phyloP scores from a whole-genome alignment of 2,329 filamentous ascomycete species.

The Aspergillus sp. region DNA sequence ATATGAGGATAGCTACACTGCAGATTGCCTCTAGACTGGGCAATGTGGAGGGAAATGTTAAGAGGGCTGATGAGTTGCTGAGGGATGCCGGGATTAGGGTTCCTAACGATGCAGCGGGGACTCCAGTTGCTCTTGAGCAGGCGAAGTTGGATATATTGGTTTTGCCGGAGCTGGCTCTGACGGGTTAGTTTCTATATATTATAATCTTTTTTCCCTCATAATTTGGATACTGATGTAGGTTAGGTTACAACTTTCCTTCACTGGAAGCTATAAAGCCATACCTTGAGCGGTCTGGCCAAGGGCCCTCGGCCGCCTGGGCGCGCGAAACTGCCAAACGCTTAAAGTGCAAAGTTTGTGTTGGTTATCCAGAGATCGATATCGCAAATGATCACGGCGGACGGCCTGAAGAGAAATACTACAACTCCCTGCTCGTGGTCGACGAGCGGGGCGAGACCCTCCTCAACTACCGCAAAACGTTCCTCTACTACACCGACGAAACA shows the following conservation, averaged over 20 bases:
- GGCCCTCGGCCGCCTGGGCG: slow-evolving; percentile 60
- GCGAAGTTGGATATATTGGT: slow-evolving; percentile 56
- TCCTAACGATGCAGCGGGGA: slow-evolving; percentile 5
- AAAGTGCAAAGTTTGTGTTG: slow-evolving; percentile 62
- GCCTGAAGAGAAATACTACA: slow-evolving; percentile 49
- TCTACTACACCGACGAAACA: slow-evolving; percentile 67
- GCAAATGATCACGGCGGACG: background rate
- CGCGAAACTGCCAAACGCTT: slow-evolving; percentile 54
- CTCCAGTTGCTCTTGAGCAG: slow-evolving; percentile 15
- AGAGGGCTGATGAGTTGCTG: slow-evolving; percentile 44
- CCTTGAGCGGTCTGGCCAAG: slow-evolving; percentile 58
- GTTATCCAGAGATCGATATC: slow-evolving; percentile 57
- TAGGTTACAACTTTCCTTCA: slow-evolving; percentile 65
- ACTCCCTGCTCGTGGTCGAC: slow-evolving; percentile 59
- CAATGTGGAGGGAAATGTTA: slow-evolving; percentile 47
- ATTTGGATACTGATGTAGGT: background rate
- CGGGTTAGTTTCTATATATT: slow-evolving; percentile 39
- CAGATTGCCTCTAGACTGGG: slow-evolving; percentile 47
- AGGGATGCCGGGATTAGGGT: slow-evolving; percentile 30
- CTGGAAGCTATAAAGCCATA: slow-evolving; percentile 57
- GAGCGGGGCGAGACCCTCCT: slow-evolving; percentile 54
- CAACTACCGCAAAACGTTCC: slow-evolving; percentile 64
- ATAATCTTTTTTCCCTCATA: background rate
- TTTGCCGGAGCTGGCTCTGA: slow-evolving; percentile 63
- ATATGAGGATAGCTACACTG: slow-evolving; percentile 50